phyloP scores from a whole-genome alignment of 257 asterid genomes.

The Solanum dulcamara region DNA sequence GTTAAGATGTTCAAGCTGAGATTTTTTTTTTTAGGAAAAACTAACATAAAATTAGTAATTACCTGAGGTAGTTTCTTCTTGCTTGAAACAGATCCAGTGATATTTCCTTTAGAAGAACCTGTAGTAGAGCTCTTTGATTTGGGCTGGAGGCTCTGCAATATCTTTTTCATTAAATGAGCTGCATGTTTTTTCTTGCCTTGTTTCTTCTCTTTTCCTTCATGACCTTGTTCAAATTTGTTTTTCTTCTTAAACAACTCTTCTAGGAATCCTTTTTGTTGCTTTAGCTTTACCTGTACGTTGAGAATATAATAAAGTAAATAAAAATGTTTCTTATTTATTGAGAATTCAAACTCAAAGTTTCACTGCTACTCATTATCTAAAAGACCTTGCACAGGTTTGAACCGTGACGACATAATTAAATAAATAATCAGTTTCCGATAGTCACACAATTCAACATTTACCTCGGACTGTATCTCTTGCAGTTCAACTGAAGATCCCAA shows the following conservation, averaged over 20 bases:
- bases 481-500: constrained; percentile 45
- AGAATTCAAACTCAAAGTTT: background rate
- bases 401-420: background rate
- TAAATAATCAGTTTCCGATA: background rate
- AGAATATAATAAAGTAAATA: background rate
- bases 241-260: constrained; percentile 42
- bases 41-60: constrained; percentile 7
- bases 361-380: background rate
- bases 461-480: constrained; percentile 20
- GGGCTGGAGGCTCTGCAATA: constrained; percentile 42
- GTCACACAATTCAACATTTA: background rate
- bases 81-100: constrained; percentile 23
- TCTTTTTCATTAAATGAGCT: constrained; percentile 44
- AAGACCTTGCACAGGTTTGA: background rate
- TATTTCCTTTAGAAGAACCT: constrained; percentile 27
- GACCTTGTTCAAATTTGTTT: constrained; percentile 10
- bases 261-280: constrained; percentile 43
- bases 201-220: constrained; percentile 21
- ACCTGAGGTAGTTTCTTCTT: constrained; percentile 69
- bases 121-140: constrained; percentile 21
- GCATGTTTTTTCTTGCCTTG: constrained; percentile 15
- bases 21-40: no score
- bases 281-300: constrained; percentile 10
- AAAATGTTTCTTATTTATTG: background rate
- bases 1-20: no score